Conservation (phyloP, 495 filamentous ascomycete genomes). For the Hypomontagnella monticulosa region DNA sequence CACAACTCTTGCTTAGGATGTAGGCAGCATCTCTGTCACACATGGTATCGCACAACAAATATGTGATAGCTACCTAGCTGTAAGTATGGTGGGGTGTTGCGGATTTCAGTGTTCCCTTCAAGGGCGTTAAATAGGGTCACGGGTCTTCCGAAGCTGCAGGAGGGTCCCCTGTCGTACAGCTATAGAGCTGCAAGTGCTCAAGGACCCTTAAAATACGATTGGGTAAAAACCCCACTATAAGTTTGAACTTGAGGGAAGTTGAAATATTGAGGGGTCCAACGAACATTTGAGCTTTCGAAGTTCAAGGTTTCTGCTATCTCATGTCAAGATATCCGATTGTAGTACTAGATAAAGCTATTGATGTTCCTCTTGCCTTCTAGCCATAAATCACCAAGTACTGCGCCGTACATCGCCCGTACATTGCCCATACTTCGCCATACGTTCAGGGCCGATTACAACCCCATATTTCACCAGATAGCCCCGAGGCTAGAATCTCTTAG, state of each 20-base stretch:
- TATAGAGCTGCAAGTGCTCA: conserved; percentile 26
- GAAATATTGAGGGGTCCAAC: background rate
- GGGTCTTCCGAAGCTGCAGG: conserved; percentile 26
- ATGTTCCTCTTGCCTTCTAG: conserved; percentile 2
- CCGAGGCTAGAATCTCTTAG: conserved; percentile 32
- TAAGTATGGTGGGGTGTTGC: conserved; percentile 26
- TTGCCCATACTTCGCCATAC: background rate
- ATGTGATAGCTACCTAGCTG: too few species aligned
- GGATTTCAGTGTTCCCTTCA: conserved; percentile 13
- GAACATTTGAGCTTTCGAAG: too few species aligned
- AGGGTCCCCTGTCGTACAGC: background rate
- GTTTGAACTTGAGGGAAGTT: background rate
- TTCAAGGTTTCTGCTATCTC: too few species aligned
- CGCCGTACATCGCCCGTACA: too few species aligned
- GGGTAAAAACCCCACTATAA: conserved; percentile 10
- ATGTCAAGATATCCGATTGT: too few species aligned
- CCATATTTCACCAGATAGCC: conserved; percentile 20
- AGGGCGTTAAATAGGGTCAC: conserved; percentile 27
- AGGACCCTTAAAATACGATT: conserved; percentile 32
- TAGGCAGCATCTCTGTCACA: too few species aligned
- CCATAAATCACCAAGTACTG: background rate
- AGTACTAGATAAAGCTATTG: too few species aligned
- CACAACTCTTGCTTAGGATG: too few species aligned
- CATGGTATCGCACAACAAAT: too few species aligned
- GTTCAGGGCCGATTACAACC: conserved; percentile 24